phyloP scores from a whole-genome alignment of 2,329 filamentous ascomycete genomes.

The Mollisiaceae sp. region DNA sequence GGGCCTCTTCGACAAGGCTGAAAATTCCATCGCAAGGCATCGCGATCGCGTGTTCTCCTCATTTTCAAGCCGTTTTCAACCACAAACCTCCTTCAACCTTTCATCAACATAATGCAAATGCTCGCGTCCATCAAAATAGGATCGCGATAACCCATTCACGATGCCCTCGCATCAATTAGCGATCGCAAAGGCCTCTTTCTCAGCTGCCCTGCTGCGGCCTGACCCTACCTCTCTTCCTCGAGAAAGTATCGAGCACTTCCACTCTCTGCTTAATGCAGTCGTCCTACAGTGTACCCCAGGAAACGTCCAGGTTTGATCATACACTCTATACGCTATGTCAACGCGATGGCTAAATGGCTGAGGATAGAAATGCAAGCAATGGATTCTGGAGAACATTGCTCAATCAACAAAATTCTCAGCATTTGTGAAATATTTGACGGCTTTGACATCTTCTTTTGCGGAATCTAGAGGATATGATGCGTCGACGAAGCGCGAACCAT shows the following conservation, averaged over 20 bases:
- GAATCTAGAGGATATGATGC: conserved; percentile 39
- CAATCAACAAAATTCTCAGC: conserved; percentile 70
- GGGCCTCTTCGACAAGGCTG: neutral
- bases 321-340: conserved; percentile 41
- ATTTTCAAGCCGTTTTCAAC: conserved; percentile 6
- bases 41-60: neutral
- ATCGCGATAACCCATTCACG: neutral
- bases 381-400: conserved; percentile 76
- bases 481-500: conserved; percentile 52
- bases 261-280: conserved; percentile 66
- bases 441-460: conserved; percentile 66
- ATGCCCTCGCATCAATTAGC: conserved; percentile 75
- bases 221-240: conserved; percentile 74
- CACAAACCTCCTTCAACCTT: neutral
- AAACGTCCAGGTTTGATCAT: conserved; percentile 83
- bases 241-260: conserved; percentile 72
- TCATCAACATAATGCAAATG: conserved; percentile 13
- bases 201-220: conserved; percentile 73
- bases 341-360: conserved; percentile 46
- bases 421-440: conserved; percentile 76
- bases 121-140: neutral
- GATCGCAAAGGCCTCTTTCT: conserved; percentile 80
- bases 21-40: conserved; percentile 8
- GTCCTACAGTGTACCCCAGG: conserved; percentile 74
- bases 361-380: conserved; percentile 83